phyloP scores from a whole-genome alignment of 1,284 basidiomycete genomes.

The Somion occarium region DNA sequence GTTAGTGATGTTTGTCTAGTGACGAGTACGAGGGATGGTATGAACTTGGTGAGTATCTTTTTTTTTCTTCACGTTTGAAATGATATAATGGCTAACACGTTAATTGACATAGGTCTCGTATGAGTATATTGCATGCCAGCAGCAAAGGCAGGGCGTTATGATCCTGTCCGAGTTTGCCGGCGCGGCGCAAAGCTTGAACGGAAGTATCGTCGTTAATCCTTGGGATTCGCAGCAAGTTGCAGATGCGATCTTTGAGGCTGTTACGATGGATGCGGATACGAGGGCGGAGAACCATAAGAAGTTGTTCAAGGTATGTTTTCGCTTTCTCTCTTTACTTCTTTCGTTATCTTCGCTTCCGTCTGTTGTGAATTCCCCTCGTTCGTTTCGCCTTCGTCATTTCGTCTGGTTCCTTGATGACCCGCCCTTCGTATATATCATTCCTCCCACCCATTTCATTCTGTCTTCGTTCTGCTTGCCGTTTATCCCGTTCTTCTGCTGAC shows the following conservation, averaged over 20 bases:
- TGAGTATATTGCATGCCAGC: slow-evolving; percentile 97
- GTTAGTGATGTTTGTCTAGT: slow-evolving; percentile 96
- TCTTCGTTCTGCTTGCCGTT: too few species aligned
- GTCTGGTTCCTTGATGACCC: too few species aligned
- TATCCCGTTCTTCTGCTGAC: too few species aligned
- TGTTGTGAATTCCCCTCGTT: too few species aligned
- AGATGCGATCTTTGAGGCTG: slow-evolving; percentile 90
- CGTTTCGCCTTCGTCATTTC: too few species aligned
- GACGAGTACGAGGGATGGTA: slow-evolving; percentile 93
- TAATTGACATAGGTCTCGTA: slow-evolving; percentile 86
- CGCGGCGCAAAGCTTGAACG: slow-evolving; percentile 93
- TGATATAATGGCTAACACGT: too few species aligned
- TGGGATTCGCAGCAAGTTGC: slow-evolving; percentile 97
- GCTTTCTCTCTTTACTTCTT: not conserved
- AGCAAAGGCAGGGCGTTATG: slow-evolving; percentile 91
- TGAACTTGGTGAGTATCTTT: slow-evolving; percentile 82
- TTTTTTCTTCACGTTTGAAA: not conserved
- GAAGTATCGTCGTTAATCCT: slow-evolving; percentile 92
- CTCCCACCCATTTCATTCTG: too few species aligned
- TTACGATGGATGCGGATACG: slow-evolving; percentile 81
- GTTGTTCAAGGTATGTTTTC: slow-evolving; percentile 71
- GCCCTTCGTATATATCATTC: too few species aligned
- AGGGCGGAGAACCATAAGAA: slow-evolving; percentile 92
- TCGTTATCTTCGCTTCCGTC: too few species aligned
- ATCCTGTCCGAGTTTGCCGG: slow-evolving; percentile 98